phyloP scores from a whole-genome alignment of 208 protist genomes.

The Wallacemonas sp. region DNA sequence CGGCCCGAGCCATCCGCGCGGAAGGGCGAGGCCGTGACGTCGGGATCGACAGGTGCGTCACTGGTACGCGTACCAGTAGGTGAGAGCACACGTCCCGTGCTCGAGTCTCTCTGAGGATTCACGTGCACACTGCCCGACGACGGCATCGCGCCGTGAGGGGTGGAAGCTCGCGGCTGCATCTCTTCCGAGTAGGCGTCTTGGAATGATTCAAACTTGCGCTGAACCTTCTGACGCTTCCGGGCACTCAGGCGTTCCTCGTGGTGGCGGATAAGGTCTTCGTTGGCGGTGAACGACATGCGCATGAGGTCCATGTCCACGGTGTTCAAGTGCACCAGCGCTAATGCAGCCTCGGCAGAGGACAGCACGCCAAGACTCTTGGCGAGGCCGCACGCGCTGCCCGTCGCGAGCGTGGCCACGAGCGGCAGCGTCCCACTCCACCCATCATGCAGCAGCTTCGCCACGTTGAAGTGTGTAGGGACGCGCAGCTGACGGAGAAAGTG shows the following conservation, averaged over 20 bases:
- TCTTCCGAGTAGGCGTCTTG: constrained; percentile 12
- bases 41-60: neutral
- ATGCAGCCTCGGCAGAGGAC: constrained; percentile 30
- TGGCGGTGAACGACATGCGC: constrained; percentile 44
- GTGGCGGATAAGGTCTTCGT: constrained; percentile 29
- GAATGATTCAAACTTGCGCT: constrained; percentile 27
- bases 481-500: neutral
- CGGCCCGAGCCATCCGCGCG: constrained; percentile 39
- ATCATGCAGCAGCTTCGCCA: constrained; percentile 2
- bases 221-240: constrained; percentile 12
- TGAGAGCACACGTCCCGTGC: too few relatives aligned
- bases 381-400: constrained; percentile 84
- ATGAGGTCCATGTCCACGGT: constrained; percentile 66
- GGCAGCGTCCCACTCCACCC: constrained; percentile 56
- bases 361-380: constrained; percentile 72
- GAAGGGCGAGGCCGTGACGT: constrained; percentile 26
- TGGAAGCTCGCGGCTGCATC: neutral
- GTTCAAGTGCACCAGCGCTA: constrained; percentile 69
- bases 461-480: neutral
- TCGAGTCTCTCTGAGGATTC: too few relatives aligned
- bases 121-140: neutral
- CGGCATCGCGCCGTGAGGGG: neutral
- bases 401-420: constrained; percentile 68
- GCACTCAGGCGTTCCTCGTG: constrained; percentile 17
- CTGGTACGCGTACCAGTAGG: too few relatives aligned